Base-by-base conservation (phyloP, 2,329 filamentous ascomycete genomes). In the Rugonectria rugulosa region DNA sequence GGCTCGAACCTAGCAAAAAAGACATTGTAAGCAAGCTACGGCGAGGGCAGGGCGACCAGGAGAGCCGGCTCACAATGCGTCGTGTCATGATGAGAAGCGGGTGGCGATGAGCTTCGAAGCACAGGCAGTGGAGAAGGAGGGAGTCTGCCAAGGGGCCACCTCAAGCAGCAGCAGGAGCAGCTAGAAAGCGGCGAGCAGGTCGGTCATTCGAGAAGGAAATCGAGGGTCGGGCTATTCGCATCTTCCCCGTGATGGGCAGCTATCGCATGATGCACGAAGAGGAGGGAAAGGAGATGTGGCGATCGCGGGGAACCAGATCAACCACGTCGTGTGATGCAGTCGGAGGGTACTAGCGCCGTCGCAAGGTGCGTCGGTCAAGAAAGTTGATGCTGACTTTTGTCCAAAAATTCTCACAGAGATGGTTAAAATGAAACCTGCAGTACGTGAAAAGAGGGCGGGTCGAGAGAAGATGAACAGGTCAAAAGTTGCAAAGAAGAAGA, bases 1-100 rank as follows among this genome's bases (percentile, higher is more conserved):
- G 61, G 92, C 92, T 65, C 84, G 83, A 64, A 85, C 80, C 83
- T 86, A 57, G 11, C n/a, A 34, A 15, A 19, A 40, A 20, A 29
- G 8, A 19, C 26, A 12, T 9, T 24, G 54, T 67, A 24, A 61
- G 60, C 47, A 19, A 36, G 27, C 20, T 11, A 32, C 10, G 10
- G 10, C 37, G 20, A 1, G 10, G 20, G 11, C 20, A 14, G 12
- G n/a, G 24, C 19, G 41, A 19, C 7, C 14, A 12, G 26, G 21
- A 38, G 43, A 50, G 20, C 40, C 37, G n/a, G 62, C 72, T 57
- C 61, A 75, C 73, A 53, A 75, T 75, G 58, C 73, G 69, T 70
- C 73, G 69, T 59, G 73, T 73, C 71, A 75, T 75, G 60, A 60
- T 70, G 57, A 40, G 45, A 42, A 38, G 31, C 38, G 52, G 37